phyloP scores from a whole-genome alignment of 495 filamentous ascomycete species.

The Acidiella bohemica region DNA sequence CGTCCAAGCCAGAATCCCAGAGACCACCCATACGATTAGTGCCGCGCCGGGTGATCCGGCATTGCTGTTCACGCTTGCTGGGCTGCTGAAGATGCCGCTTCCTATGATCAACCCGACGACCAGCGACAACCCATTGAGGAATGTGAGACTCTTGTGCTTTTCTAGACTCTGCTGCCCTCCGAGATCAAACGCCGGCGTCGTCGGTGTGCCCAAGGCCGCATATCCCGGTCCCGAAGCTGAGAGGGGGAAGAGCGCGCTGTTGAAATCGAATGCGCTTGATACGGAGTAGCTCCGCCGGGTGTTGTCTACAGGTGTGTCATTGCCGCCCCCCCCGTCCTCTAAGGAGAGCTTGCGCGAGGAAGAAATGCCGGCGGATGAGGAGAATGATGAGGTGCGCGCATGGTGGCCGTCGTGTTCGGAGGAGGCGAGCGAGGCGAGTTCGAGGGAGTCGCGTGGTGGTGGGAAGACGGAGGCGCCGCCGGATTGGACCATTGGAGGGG shows the following conservation, averaged over 20 bases:
- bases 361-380: conserved; percentile 71
- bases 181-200: conserved; percentile 28
- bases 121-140: conserved; percentile 79
- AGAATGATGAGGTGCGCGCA: conserved; percentile 50
- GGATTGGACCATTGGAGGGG: conserved; percentile 8
- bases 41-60: conserved; percentile 86
- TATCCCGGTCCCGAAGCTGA: conserved; percentile 69
- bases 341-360: conserved; percentile 87
- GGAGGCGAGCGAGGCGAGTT: conserved; percentile 85
- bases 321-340: conserved; percentile 53
- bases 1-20: conserved; percentile 87
- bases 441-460: conserved; percentile 75
- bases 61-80: conserved; percentile 84
- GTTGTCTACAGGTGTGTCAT: conserved; percentile 37
- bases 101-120: conserved; percentile 91
- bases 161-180: conserved; percentile 47
- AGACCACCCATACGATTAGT: conserved; percentile 78
- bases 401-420: conserved; percentile 34
- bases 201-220: conserved; percentile 64
- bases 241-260: conserved; percentile 77
- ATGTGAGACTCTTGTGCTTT: conserved; percentile 89
- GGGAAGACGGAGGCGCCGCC: conserved; percentile 1
- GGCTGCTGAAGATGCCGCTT: conserved; percentile 93
- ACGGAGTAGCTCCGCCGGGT: conserved; percentile 70
- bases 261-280: conserved; percentile 87